A percentile compares a stretch with the other conserved stretches of the same genome.
Evolutionary conservation across 2,329 filamentous ascomycete species (phyloP).

Genomic region (Neopestalotiopsis rosae): DNA sequence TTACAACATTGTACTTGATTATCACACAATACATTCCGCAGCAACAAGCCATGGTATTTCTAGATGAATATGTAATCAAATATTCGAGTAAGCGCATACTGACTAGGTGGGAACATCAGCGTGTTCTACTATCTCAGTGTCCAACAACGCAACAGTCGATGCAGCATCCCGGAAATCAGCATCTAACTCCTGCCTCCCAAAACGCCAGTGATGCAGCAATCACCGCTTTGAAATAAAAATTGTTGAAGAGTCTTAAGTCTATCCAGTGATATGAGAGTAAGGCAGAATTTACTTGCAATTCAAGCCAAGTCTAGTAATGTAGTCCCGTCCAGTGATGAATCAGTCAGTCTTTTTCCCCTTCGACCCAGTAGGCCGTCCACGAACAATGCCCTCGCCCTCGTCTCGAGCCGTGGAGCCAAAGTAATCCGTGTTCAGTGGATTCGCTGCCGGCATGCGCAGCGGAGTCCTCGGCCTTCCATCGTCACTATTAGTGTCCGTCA

Average conservation of each 20-base stretch:
- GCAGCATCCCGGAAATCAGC: not conserved
- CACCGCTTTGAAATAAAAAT: not conserved
- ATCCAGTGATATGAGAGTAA: slow-evolving; percentile 3
- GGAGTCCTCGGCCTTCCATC: slow-evolving; percentile 46
- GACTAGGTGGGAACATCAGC: not conserved
- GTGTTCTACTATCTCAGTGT: not conserved
- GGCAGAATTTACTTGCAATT: not conserved
- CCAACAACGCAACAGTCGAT: not conserved
- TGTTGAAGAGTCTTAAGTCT: not conserved
- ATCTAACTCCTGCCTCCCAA: slow-evolving; percentile 1
- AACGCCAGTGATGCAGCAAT: slow-evolving; percentile 8
- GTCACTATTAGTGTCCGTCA: slow-evolving; percentile 66
- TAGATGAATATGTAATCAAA: not conserved
- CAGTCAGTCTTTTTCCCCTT: slow-evolving; percentile 56
- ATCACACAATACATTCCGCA: too few species aligned
- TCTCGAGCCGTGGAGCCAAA: slow-evolving; percentile 44
- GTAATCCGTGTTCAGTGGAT: slow-evolving; percentile 38
- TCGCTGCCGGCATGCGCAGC: slow-evolving; percentile 27
- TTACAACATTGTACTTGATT: too few species aligned
- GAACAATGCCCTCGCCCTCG: slow-evolving; percentile 42
- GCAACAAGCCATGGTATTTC: not conserved
- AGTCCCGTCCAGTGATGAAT: slow-evolving; percentile 6
- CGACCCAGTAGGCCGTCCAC: slow-evolving; percentile 42
- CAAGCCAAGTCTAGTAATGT: not conserved
- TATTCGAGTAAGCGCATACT: not conserved